Conservation (phyloP, 1,284 basidiomycete species). For the Irpex sp. region DNA sequence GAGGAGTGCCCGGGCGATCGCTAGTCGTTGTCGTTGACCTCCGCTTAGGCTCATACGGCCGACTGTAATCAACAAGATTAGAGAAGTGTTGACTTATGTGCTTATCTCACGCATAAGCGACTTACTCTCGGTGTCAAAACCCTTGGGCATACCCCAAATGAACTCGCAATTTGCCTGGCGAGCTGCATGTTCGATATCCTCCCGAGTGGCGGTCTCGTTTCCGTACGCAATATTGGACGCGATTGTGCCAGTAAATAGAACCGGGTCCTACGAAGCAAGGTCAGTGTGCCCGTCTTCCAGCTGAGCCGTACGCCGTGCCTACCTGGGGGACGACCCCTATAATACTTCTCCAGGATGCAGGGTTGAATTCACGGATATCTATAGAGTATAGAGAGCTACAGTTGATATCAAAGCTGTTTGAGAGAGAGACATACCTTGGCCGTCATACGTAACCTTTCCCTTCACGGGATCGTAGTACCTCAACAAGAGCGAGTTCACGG, state of each 20-base stretch:
- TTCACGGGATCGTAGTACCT: slow-evolving; percentile 90
- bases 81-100: slow-evolving; percentile 25
- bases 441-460: slow-evolving; percentile 84
- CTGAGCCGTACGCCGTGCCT: slow-evolving; percentile 6
- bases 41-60: slow-evolving; percentile 73
- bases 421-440: slow-evolving; percentile 54
- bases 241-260: slow-evolving; percentile 84
- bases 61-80: slow-evolving; percentile 40
- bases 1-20: slow-evolving; percentile 79
- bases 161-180: slow-evolving; percentile 94
- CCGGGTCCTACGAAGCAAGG: slow-evolving; percentile 51
- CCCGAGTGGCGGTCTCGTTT: slow-evolving; percentile 64
- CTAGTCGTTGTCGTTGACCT: slow-evolving; percentile 59
- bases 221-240: slow-evolving; percentile 95
- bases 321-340: slow-evolving; percentile 88
- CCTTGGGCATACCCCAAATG: slow-evolving; percentile 87
- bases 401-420: neutral
- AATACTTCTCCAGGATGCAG: slow-evolving; percentile 80
- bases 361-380: slow-evolving; percentile 84
- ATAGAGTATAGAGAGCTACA: slow-evolving; percentile 4
- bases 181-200: slow-evolving; percentile 87
- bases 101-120: slow-evolving; percentile 19
- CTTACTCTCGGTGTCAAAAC: slow-evolving; percentile 73
- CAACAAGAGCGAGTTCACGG: slow-evolving; percentile 84
- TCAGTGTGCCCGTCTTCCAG: neutral